Evolutionary conservation across 176 grass and related monocot genomes (phyloP).

Genomic region (Cenchrus fungigraminus): DNA sequence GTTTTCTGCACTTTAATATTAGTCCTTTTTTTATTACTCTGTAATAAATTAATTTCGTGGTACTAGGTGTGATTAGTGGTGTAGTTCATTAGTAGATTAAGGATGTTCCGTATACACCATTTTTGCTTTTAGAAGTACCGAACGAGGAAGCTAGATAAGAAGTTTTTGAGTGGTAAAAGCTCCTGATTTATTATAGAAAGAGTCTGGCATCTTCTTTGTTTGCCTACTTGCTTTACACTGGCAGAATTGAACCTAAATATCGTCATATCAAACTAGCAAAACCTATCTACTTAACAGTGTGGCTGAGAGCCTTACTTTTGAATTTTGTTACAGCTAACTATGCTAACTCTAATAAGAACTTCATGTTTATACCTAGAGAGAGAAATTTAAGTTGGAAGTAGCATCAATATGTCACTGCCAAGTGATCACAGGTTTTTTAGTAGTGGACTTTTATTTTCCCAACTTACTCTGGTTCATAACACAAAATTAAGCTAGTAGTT

Average conservation of each 20-base stretch:
- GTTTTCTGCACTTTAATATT: neutral
- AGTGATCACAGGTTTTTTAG: neutral
- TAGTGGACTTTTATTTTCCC: neutral
- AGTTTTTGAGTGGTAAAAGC: slow-evolving; percentile 1
- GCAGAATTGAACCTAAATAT: neutral
- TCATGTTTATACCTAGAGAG: neutral
- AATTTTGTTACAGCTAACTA: neutral
- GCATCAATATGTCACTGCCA: neutral
- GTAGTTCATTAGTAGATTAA: slow-evolving; percentile 32
- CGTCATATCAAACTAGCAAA: neutral
- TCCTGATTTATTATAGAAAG: neutral
- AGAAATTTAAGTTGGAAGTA: neutral
- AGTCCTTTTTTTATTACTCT: neutral
- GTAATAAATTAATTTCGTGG: neutral
- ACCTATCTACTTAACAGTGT: neutral
- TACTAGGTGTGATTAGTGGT: neutral
- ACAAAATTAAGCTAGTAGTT: neutral
- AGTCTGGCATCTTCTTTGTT: neutral
- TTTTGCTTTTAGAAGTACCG: slow-evolving; percentile 4
- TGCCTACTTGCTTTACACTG: slow-evolving; percentile 1
- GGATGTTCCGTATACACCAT: neutral
- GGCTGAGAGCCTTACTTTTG: neutral
- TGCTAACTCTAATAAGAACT: too few species aligned
- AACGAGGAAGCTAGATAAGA: slow-evolving; percentile 4
- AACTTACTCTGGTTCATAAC: neutral